A percentile compares a stretch with the other conserved stretches of the same genome.
Evolutionary conservation across 805 yeast genomes (phyloP).

Genomic region (Saccharomycopsis fibuligera): DNA sequence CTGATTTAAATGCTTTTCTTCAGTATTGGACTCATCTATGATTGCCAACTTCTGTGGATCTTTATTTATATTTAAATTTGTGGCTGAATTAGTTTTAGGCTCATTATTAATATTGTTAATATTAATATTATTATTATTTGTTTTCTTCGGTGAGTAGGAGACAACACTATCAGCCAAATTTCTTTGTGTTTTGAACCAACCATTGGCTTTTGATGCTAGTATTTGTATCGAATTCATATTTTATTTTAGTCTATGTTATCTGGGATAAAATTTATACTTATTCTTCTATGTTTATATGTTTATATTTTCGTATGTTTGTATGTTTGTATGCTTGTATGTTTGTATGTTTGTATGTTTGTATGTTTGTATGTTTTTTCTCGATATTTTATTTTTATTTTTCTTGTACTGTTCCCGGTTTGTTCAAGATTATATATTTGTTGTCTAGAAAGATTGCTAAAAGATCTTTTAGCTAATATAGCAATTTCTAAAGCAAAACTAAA

Average conservation of each 20-base stretch:
- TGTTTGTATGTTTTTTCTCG: too few species aligned
- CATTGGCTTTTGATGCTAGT: conserved; percentile 5
- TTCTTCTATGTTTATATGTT: not conserved
- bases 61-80: not conserved
- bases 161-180: not conserved
- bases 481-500: too few species aligned
- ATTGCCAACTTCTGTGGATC: not conserved
- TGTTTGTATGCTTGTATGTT: too few species aligned
- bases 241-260: too few species aligned
- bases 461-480: too few species aligned
- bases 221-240: conserved; percentile 14
- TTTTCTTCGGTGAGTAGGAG: not conserved
- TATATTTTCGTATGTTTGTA: too few species aligned
- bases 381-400: too few species aligned
- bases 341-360: too few species aligned
- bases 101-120: not conserved
- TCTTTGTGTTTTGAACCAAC: not conserved
- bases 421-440: too few species aligned
- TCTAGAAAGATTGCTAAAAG: too few species aligned
- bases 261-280: not conserved
- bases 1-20: not conserved
- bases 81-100: too few species aligned
- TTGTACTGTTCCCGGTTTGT: too few species aligned
- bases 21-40: not conserved
- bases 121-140: not conserved